Conservation (phyloP, 164 flowering plant species). For the Annona cherimola region DNA sequence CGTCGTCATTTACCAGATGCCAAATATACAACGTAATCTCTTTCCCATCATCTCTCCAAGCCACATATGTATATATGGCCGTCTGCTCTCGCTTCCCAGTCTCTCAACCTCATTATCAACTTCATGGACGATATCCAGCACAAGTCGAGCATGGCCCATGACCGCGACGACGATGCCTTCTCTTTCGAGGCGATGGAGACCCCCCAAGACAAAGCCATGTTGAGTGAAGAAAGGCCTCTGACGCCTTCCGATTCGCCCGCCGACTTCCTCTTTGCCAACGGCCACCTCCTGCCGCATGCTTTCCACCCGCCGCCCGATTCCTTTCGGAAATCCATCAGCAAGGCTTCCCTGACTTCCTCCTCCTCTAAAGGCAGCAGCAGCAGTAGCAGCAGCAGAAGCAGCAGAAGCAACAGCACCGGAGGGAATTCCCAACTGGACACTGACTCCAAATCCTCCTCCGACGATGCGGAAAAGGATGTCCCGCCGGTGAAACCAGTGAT, state of each 20-base stretch:
- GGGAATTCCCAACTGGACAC: conserved; percentile 26
- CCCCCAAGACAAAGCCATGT: background rate
- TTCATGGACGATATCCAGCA: background rate
- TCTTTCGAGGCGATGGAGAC: background rate
- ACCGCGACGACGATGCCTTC: background rate
- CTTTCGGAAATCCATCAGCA: conserved; percentile 32
- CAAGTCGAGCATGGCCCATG: background rate
- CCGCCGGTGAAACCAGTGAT: background rate
- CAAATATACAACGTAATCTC: no score
- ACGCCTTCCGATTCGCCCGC: background rate
- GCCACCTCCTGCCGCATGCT: conserved; percentile 7
- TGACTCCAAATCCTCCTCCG: conserved; percentile 21
- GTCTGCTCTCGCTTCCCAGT: background rate
- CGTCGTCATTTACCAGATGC: no score
- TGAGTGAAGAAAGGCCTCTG: no score
- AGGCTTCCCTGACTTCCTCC: conserved; percentile 34
- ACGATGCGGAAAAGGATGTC: background rate
- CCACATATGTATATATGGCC: background rate
- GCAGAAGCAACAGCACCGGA: conserved; percentile 39
- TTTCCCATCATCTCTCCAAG: no score
- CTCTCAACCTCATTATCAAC: background rate
- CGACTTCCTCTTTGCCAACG: conserved; percentile 9
- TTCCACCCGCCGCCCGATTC: background rate
- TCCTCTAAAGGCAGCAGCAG: conserved; percentile 38
- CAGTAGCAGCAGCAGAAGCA: conserved; percentile 23